phyloP scores from a whole-genome alignment of 1,139 yeast genomes.

The Geotrichum bryndzae region DNA sequence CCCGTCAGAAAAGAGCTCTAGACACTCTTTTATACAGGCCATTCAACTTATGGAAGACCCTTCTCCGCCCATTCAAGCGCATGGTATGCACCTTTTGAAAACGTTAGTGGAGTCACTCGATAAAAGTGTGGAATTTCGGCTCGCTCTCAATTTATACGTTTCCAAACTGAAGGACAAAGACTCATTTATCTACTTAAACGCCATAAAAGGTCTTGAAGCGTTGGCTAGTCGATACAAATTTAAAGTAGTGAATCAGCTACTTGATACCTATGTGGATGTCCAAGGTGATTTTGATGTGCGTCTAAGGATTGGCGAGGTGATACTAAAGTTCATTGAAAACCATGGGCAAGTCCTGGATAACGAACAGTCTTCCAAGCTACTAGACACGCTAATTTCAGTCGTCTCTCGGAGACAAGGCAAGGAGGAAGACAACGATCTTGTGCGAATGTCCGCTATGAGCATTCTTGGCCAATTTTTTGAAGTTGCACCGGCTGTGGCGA shows the following conservation, averaged over 20 bases:
- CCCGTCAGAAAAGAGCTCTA: background rate
- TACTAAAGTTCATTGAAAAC: conserved; percentile 29
- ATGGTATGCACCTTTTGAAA: conserved; percentile 66
- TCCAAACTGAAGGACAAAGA: conserved; percentile 69
- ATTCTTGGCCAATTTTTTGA: conserved; percentile 61
- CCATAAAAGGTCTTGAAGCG: conserved; percentile 67
- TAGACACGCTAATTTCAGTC: conserved; percentile 37
- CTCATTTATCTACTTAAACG: conserved; percentile 79
- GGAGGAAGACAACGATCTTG: conserved; percentile 45
- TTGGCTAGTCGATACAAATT: conserved; percentile 44
- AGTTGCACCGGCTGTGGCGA: conserved; percentile 49
- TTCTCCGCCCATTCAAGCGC: conserved; percentile 76
- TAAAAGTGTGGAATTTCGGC: conserved; percentile 46
- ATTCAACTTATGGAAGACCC: conserved; percentile 68
- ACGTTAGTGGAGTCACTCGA: conserved; percentile 50
- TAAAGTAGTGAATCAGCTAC: conserved; percentile 40
- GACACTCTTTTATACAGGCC: conserved; percentile 44
- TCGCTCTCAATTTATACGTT: conserved; percentile 56
- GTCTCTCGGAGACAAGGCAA: conserved; percentile 34
- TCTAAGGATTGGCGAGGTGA: conserved; percentile 73
- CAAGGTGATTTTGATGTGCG: conserved; percentile 50
- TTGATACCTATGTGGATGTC: conserved; percentile 40
- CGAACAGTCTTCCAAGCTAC: conserved; percentile 25
- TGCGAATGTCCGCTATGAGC: conserved; percentile 84
- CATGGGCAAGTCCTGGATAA: conserved; percentile 42